These are phyloP conservation scores for Pelargonium nanum DNA, from an alignment of 345 rosid genomes.

Conservation along the genomic window DNA sequence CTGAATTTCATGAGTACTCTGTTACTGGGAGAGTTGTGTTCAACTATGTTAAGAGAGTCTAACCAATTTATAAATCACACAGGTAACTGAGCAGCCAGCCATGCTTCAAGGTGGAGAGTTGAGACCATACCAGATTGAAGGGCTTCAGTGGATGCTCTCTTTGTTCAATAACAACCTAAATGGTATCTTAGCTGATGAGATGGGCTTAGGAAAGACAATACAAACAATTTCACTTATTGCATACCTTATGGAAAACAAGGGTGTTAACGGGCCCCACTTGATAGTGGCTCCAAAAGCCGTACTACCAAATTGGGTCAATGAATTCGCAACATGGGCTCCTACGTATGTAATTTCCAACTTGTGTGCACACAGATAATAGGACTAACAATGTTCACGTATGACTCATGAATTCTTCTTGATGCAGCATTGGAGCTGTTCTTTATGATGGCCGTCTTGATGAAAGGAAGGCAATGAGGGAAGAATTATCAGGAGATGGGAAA, in stretches of 20 bases:
- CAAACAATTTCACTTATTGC: constrained; percentile 92
- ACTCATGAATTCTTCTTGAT: constrained; percentile 20
- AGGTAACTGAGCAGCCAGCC: constrained; percentile 94
- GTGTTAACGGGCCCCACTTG: constrained; percentile 82
- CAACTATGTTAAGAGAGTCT: neutral
- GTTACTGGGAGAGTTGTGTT: neutral
- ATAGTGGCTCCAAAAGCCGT: constrained; percentile 99
- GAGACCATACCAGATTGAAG: constrained; percentile 88
- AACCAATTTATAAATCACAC: constrained; percentile 12
- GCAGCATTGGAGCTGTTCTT: constrained; percentile 78
- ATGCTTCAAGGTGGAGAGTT: constrained; percentile 89
- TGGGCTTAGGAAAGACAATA: constrained; percentile 98
- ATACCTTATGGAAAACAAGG: constrained; percentile 80
- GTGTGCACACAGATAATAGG: neutral
- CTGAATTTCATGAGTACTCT: neutral
- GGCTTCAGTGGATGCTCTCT: constrained; percentile 99
- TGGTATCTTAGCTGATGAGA: constrained; percentile 99
- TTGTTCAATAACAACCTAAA: constrained; percentile 92
- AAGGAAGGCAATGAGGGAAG: constrained; percentile 82
- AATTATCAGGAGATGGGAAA: constrained; percentile 52
- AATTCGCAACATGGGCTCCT: constrained; percentile 89
- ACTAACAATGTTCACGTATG: constrained; percentile 1
- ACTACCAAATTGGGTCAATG: constrained; percentile 90
- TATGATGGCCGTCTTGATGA: constrained; percentile 98
- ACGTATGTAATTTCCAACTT: constrained; percentile 33